Conservation (phyloP, 208 protist species). For the Trypanosoma melophagium region DNA sequence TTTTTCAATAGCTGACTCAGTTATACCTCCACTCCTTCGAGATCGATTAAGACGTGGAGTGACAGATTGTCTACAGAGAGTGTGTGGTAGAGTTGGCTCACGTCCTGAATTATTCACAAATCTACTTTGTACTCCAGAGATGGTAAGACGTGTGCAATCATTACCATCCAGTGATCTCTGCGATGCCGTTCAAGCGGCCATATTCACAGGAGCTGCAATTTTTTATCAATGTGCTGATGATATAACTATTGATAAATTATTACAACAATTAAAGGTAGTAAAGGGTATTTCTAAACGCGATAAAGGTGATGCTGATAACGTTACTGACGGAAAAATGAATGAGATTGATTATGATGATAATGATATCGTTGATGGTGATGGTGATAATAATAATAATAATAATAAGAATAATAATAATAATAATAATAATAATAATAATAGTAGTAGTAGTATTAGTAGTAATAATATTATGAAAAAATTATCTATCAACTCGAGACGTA, state of each 20-base stretch:
- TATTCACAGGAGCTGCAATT: slow-evolving; percentile 26
- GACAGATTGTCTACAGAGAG: slow-evolving; percentile 14
- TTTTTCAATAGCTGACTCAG: slow-evolving; percentile 15
- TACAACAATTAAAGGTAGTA: neutral
- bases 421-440: neutral
- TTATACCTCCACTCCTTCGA: slow-evolving; percentile 5
- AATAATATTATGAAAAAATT: neutral
- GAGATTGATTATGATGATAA: neutral
- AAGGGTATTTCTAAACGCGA: neutral
- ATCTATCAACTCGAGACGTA: slow-evolving; percentile 28
- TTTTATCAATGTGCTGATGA: slow-evolving; percentile 29
- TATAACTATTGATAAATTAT: neutral
- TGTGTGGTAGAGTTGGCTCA: slow-evolving; percentile 14
- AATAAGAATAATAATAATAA: too few species aligned
- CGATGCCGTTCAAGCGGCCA: slow-evolving; percentile 11
- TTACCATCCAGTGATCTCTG: slow-evolving; percentile 25
- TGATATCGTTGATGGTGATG: neutral
- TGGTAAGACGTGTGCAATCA: slow-evolving; percentile 14
- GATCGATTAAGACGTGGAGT: slow-evolving; percentile 18
- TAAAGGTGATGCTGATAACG: neutral
- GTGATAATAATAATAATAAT: neutral
- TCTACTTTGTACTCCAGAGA: slow-evolving; percentile 23
- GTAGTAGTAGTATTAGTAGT: neutral
- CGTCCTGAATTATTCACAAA: slow-evolving; percentile 22
- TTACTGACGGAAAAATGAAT: neutral